A percentile compares a stretch with the other conserved stretches of the same genome.
Conservation (phyloP, 2,329 filamentous ascomycete genomes). For the Botrytis porri region DNA sequence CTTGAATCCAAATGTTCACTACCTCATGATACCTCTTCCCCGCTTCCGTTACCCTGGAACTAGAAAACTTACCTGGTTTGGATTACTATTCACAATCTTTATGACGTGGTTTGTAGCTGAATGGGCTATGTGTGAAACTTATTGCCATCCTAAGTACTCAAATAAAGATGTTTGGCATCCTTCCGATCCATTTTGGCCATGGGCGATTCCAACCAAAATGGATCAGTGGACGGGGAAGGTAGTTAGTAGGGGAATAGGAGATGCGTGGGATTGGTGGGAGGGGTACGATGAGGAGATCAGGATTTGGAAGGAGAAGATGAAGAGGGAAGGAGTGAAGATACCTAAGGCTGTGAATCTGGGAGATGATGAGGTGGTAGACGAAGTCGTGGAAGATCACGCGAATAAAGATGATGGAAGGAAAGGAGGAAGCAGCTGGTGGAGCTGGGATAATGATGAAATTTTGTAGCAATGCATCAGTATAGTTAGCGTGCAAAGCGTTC, state of each 20-base stretch:
- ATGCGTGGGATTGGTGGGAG: slow-evolving; percentile 14
- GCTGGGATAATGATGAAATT: slow-evolving; percentile 9
- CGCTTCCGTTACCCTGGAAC: slow-evolving; percentile 24
- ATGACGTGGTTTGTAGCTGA: slow-evolving; percentile 56
- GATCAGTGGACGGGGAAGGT: slow-evolving; percentile 52
- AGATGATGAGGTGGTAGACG: background rate
- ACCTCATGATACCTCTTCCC: slow-evolving; percentile 31
- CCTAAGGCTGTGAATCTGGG: background rate
- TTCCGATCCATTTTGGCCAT: slow-evolving; percentile 59
- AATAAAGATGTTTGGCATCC: slow-evolving; percentile 47
- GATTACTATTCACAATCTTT: slow-evolving; percentile 40
- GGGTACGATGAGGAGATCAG: slow-evolving; percentile 3
- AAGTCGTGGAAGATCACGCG: background rate
- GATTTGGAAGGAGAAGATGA: slow-evolving; percentile 6
- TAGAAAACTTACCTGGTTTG: slow-evolving; percentile 33
- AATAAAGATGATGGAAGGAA: background rate
- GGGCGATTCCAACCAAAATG: slow-evolving; percentile 58
- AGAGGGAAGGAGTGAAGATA: background rate
- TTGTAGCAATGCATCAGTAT: background rate
- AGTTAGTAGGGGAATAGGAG: slow-evolving; percentile 18
- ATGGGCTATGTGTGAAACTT: slow-evolving; percentile 50
- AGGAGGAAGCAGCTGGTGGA: slow-evolving; percentile 4
- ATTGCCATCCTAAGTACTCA: slow-evolving; percentile 54
- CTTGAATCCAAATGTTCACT: slow-evolving; percentile 14
- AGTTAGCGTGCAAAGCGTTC: background rate